phyloP scores from a whole-genome alignment of 768 basidiomycete species.

The Agaricus subrufescens region DNA sequence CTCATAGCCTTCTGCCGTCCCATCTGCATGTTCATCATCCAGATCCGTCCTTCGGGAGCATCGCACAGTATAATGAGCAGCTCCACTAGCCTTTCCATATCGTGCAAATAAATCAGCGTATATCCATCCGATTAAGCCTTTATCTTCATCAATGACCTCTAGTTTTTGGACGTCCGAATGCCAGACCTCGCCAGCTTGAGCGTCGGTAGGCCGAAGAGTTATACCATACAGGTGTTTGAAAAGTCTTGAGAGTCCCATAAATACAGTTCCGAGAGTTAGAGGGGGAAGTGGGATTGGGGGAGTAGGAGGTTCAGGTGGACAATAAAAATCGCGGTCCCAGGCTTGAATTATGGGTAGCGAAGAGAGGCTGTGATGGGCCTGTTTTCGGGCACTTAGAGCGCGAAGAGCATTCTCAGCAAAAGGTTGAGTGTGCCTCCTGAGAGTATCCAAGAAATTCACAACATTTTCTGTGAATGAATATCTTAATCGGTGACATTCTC shows the following conservation, averaged over 20 bases:
- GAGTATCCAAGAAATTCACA: constrained; percentile 73
- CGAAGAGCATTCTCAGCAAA: constrained; percentile 72
- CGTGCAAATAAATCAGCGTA: constrained; percentile 90
- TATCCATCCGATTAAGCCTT: constrained; percentile 88
- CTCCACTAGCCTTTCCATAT: constrained; percentile 80
- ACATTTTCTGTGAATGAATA: constrained; percentile 63
- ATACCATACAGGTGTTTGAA: constrained; percentile 89
- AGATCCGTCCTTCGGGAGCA: constrained; percentile 92
- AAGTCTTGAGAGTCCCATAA: constrained; percentile 87
- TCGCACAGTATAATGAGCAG: constrained; percentile 96
- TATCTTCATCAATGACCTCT: constrained; percentile 86
- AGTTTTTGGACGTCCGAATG: constrained; percentile 84
- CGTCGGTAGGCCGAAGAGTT: constrained; percentile 64
- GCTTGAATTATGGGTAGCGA: constrained; percentile 69
- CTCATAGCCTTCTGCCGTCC: constrained; percentile 35
- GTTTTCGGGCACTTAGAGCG: constrained; percentile 66
- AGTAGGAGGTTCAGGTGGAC: constrained; percentile 71
- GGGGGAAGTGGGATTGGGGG: constrained; percentile 70
- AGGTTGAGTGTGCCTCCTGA: constrained; percentile 76
- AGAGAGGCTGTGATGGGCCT: constrained; percentile 57
- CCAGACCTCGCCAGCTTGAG: constrained; percentile 82
- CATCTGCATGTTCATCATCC: constrained; percentile 75
- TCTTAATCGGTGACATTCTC: not conserved
- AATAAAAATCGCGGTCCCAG: constrained; percentile 98
- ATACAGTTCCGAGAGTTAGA: constrained; percentile 84